Evolutionary conservation across 2,329 filamentous ascomycete genomes (phyloP), one percentile per base, ranked within the genome.

Genomic region (Penicillium sp.): DNA sequence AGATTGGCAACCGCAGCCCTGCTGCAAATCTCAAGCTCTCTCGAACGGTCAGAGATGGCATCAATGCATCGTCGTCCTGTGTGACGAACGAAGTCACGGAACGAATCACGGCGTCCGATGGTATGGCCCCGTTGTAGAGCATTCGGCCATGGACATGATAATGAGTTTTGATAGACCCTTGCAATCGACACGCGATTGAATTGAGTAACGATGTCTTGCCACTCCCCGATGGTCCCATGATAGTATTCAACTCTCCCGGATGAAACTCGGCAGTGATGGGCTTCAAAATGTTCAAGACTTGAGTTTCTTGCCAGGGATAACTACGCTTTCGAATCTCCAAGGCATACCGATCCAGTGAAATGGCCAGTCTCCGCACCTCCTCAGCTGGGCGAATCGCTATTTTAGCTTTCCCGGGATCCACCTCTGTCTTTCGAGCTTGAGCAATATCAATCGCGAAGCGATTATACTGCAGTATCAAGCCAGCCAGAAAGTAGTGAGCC

Each of bases 171-270:
- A 86, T 63, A 1, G 84, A 85, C 55, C 84, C 85, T 26, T 85
- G 83, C 4, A 92, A 75, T 16, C 90, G 80, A 3, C 86, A 76
- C 1, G 90, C 88, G 82, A 93, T 89, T 1, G 87, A 82, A 67
- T 90, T 91, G 11, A 92, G 78, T 0, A 91, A 77, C 0, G 87
- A 89, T 0, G 89, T 91, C 71, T 93, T 93, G 1, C 90, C 90
- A 46, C 85, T 88, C 0, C 90, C 90, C 0, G 88, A 91, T 0
- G 90, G 90, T 0, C 90, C 90, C 89, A 92, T 91, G 61, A 93
- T 90, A 24, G 91, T 82, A 60, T 92, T 92, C 14, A 93, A 69
- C 14, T 83, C 78, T 0, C 89, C 88, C 0, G 90, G 83, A 47
- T 84, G 80, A 62, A 93, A 92, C 0, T 82, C 84, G 0, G 88